A percentile compares a stretch with the other conserved stretches of the same genome.
phyloP scores from a whole-genome alignment of 1,139 yeast genomes.

The Yamadazyma atmosphaerica region DNA sequence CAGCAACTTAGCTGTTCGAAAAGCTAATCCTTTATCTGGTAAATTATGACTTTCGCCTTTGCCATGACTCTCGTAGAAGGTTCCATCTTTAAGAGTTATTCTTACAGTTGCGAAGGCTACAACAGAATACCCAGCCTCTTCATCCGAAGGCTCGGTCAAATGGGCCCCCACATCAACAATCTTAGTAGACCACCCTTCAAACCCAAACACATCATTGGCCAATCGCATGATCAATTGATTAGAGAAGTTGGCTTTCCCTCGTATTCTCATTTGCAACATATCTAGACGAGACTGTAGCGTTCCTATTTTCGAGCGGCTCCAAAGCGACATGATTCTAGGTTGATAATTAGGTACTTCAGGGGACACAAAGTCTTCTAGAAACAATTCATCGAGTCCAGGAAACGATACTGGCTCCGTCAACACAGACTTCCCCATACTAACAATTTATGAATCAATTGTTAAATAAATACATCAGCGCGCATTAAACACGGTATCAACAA shows the following conservation, averaged over 20 bases:
- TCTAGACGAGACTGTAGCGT: conserved; percentile 38
- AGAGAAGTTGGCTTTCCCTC: conserved; percentile 14
- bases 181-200: conserved; percentile 63
- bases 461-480: background rate
- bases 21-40: conserved; percentile 37
- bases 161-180: conserved; percentile 31
- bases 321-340: conserved; percentile 12
- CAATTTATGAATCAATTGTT: background rate
- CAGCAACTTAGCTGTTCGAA: conserved; percentile 50
- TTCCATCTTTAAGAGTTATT: conserved; percentile 52
- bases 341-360: background rate
- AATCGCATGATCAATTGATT: conserved; percentile 38
- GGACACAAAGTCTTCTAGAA: conserved; percentile 5
- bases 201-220: conserved; percentile 69
- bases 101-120: conserved; percentile 29
- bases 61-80: conserved; percentile 39
- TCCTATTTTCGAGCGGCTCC: conserved; percentile 37
- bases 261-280: conserved; percentile 19
- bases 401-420: conserved; percentile 5
- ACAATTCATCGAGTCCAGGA: conserved; percentile 11
- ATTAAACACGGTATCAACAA: background rate
- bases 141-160: conserved; percentile 22
- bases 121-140: conserved; percentile 21
- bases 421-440: background rate
- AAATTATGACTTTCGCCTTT: conserved; percentile 37